These are phyloP conservation scores for Russula dissimulans DNA, from an alignment of 768 basidiomycete genomes.

Conservation along the genomic window DNA sequence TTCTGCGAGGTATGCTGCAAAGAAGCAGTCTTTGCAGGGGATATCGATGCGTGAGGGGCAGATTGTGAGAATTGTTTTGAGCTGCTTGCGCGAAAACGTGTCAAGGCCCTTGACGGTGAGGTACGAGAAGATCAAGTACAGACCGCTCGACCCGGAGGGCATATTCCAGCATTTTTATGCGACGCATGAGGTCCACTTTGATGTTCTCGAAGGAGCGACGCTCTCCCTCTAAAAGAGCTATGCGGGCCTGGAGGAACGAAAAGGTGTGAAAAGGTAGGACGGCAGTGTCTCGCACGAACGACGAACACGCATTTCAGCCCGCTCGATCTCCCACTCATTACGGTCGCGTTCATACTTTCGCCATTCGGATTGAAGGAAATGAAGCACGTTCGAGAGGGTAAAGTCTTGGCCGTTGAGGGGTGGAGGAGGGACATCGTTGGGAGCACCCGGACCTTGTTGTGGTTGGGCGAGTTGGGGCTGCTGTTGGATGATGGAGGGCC, in stretches of 20 bases:
- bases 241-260: slow-evolving; percentile 60
- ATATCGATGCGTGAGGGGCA: slow-evolving; percentile 32
- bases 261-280: slow-evolving; percentile 21
- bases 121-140: slow-evolving; percentile 25
- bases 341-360: slow-evolving; percentile 94
- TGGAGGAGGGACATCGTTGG: slow-evolving; percentile 53
- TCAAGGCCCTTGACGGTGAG: slow-evolving; percentile 23
- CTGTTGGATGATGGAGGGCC: slow-evolving; percentile 38
- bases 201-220: slow-evolving; percentile 95
- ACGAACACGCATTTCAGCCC: slow-evolving; percentile 96
- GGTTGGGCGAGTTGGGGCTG: slow-evolving; percentile 43
- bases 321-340: slow-evolving; percentile 99
- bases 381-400: slow-evolving; percentile 88
- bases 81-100: slow-evolving; percentile 34
- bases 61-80: slow-evolving; percentile 72
- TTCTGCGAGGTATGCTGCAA: slow-evolving; percentile 55
- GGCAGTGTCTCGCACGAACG: slow-evolving; percentile 10
- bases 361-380: slow-evolving; percentile 98
- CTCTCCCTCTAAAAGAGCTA: slow-evolving; percentile 95
- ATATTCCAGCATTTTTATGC: slow-evolving; percentile 99
- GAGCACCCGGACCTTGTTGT: slow-evolving; percentile 43
- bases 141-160: slow-evolving; percentile 94
- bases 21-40: slow-evolving; percentile 56
- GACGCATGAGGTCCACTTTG: slow-evolving; percentile 88
- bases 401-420: slow-evolving; percentile 87